phyloP scores from a whole-genome alignment of 805 yeast species.

The Zygosaccharomyces pseudorouxii region DNA sequence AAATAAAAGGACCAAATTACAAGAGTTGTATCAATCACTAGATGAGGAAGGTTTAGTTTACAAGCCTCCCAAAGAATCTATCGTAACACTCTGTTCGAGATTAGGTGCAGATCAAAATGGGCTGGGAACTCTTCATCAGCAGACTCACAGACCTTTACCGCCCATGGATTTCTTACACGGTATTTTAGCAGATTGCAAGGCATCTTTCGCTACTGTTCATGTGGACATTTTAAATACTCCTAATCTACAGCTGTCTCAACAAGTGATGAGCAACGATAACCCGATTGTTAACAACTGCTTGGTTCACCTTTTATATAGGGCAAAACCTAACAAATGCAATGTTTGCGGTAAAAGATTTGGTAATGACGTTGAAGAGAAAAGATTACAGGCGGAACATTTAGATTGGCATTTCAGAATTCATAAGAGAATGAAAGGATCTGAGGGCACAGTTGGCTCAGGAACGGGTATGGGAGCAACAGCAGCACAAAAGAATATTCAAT shows the following conservation, averaged over 20 bases:
- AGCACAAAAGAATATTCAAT: constrained; percentile 47
- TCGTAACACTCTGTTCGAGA: constrained; percentile 26
- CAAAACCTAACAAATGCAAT: constrained; percentile 73
- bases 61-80: constrained; percentile 28
- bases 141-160: constrained; percentile 20
- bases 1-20: constrained; percentile 18
- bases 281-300: constrained; percentile 29
- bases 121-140: constrained; percentile 5
- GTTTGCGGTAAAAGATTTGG: constrained; percentile 86
- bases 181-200: constrained; percentile 30
- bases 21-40: constrained; percentile 21
- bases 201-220: constrained; percentile 30
- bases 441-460: constrained; percentile 12
- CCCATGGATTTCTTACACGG: constrained; percentile 21
- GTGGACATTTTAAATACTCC: constrained; percentile 29
- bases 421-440: constrained; percentile 55
- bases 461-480: constrained; percentile 12
- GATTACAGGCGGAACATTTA: constrained; percentile 58
- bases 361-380: constrained; percentile 50
- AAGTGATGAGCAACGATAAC: constrained; percentile 31
- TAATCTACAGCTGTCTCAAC: constrained; percentile 32
- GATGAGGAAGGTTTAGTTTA: constrained; percentile 23
- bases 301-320: constrained; percentile 30
- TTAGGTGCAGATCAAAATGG: constrained; percentile 14
- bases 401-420: constrained; percentile 97